phyloP scores from a whole-genome alignment of 2,329 filamentous ascomycete genomes.

The Beauveria rudraprayagi region DNA sequence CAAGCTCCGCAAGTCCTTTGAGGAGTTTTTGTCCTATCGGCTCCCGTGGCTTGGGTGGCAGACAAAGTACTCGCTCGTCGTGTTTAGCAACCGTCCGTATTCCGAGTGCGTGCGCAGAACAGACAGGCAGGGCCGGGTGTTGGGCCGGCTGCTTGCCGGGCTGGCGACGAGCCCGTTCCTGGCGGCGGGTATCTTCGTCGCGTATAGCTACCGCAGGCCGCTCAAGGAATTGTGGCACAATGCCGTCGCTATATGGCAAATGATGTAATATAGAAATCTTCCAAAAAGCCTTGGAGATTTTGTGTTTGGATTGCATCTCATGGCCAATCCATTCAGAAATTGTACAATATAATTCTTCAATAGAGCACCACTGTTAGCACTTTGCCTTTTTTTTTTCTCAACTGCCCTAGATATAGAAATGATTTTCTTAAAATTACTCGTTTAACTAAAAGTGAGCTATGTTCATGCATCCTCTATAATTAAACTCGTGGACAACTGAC shows the following conservation, averaged over 20 bases:
- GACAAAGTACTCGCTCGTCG: conserved; percentile 87
- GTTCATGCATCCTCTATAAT: too few relatives aligned
- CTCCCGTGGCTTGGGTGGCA: conserved; percentile 75
- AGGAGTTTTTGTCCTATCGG: conserved; percentile 73
- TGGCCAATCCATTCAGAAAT: background rate
- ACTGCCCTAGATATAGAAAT: too few relatives aligned
- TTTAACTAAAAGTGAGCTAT: too few relatives aligned
- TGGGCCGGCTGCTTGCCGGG: conserved; percentile 39
- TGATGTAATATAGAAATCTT: background rate
- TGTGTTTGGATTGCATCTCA: background rate
- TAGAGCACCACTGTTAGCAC: background rate
- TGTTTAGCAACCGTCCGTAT: conserved; percentile 89
- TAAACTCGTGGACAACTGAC: too few relatives aligned
- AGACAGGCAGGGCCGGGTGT: conserved; percentile 56
- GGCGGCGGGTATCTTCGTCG: conserved; percentile 17
- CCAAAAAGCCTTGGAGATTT: background rate
- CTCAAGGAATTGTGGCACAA: conserved; percentile 6
- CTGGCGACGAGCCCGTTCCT: conserved; percentile 26
- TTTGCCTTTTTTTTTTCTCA: background rate
- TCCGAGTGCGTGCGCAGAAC: conserved; percentile 68
- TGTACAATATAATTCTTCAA: background rate
- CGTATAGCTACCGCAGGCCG: conserved; percentile 20
- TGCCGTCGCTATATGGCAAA: conserved; percentile 5
- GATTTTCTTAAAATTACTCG: too few relatives aligned
- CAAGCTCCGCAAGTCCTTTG: conserved; percentile 71